phyloP scores from a whole-genome alignment of 1,284 basidiomycete species.

The Papiliotrema laurentii region DNA sequence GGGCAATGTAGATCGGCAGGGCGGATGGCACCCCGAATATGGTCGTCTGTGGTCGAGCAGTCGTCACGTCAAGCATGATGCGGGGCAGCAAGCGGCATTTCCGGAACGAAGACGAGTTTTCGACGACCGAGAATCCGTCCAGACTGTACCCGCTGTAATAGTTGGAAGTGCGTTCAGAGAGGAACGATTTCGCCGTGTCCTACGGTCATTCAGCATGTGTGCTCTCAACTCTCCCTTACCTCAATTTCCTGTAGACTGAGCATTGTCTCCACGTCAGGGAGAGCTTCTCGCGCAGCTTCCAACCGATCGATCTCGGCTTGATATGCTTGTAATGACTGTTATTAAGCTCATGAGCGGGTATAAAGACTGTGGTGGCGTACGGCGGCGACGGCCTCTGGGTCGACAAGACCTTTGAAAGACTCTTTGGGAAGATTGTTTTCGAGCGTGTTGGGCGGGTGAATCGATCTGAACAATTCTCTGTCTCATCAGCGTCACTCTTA shows the following conservation, averaged over 20 bases:
- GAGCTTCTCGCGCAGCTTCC: slow-evolving; percentile 13
- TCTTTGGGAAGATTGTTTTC: slow-evolving; percentile 46
- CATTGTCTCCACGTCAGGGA: slow-evolving; percentile 24
- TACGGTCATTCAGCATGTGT: slow-evolving; percentile 11
- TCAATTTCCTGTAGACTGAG: slow-evolving; percentile 26
- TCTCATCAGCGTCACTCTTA: not conserved
- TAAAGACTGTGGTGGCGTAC: slow-evolving; percentile 28
- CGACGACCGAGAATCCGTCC: slow-evolving; percentile 49
- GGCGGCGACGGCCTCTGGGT: slow-evolving; percentile 27
- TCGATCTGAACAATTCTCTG: slow-evolving; percentile 24
- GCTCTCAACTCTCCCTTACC: slow-evolving; percentile 6
- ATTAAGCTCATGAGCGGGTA: not conserved
- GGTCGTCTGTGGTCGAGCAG: slow-evolving; percentile 27
- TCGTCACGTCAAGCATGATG: slow-evolving; percentile 42
- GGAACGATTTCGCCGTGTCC: slow-evolving; percentile 37
- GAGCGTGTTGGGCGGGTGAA: slow-evolving; percentile 39
- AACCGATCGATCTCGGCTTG: slow-evolving; percentile 18
- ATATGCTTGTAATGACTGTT: slow-evolving; percentile 12
- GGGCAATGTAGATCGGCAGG: slow-evolving; percentile 49
- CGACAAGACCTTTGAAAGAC: slow-evolving; percentile 64
- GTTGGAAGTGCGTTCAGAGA: slow-evolving; percentile 22
- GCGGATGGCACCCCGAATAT: slow-evolving; percentile 36
- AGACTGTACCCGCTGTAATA: slow-evolving; percentile 28
- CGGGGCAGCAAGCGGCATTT: slow-evolving; percentile 53
- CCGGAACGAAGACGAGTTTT: slow-evolving; percentile 49